These are phyloP conservation scores for Monascus ruber DNA, from an alignment of 2,329 filamentous ascomycete genomes.

Conservation along the genomic window DNA sequence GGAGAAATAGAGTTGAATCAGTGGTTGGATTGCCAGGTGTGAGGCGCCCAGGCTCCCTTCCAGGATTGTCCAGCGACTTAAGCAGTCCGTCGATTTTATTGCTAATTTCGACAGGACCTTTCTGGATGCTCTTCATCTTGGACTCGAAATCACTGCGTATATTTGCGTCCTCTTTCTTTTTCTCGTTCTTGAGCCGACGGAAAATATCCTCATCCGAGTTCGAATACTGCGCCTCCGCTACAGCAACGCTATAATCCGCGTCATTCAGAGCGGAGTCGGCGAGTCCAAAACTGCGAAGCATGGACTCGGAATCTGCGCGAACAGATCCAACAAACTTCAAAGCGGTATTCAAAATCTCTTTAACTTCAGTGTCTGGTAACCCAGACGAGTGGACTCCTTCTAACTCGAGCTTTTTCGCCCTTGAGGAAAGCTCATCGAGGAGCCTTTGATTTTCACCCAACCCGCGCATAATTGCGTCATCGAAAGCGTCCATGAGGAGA, in stretches of 20 bases:
- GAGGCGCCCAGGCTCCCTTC: slow-evolving; percentile 6
- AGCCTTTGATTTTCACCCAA: slow-evolving; percentile 41
- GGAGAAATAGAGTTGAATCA: background rate
- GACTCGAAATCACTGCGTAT: slow-evolving; percentile 31
- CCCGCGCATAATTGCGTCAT: slow-evolving; percentile 40
- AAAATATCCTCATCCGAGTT: slow-evolving; percentile 33
- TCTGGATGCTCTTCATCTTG: slow-evolving; percentile 32
- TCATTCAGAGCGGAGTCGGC: slow-evolving; percentile 41
- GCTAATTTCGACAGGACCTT: slow-evolving; percentile 26
- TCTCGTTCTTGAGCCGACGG: slow-evolving; percentile 33
- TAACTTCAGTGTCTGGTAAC: slow-evolving; percentile 23
- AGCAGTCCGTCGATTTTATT: slow-evolving; percentile 29
- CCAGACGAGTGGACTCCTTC: slow-evolving; percentile 20
- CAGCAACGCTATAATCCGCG: slow-evolving; percentile 42
- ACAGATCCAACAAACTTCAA: slow-evolving; percentile 29
- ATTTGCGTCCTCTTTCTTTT: slow-evolving; percentile 38
- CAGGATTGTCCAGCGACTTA: slow-evolving; percentile 20
- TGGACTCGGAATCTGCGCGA: slow-evolving; percentile 33
- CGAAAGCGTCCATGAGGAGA: slow-evolving; percentile 39
- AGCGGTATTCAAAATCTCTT: slow-evolving; percentile 28
- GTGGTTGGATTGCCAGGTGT: slow-evolving; percentile 3
- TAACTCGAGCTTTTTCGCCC: slow-evolving; percentile 28
- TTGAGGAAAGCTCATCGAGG: slow-evolving; percentile 37
- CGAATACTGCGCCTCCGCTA: slow-evolving; percentile 40
- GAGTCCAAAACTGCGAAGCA: slow-evolving; percentile 35